Evolutionary conservation across 139 green algal genomes (phyloP).

Genomic region (Bryopsis sp.): DNA sequence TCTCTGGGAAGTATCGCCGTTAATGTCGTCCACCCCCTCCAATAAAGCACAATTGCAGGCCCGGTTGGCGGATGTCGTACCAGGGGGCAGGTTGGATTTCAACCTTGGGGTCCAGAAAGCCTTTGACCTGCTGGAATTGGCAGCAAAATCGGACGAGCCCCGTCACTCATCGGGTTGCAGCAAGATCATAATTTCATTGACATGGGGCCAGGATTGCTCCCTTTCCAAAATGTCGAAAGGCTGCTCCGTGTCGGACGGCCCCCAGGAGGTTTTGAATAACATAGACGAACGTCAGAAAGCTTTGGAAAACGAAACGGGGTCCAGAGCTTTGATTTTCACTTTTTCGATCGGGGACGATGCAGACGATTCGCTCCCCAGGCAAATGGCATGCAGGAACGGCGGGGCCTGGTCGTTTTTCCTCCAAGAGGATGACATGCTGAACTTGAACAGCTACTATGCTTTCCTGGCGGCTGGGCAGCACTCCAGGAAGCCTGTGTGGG

Average conservation of each 20-base stretch:
- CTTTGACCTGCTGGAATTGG: neutral
- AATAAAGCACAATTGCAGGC: neutral
- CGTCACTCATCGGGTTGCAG: neutral
- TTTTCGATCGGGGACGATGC: conserved; percentile 10
- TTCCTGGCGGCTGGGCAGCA: neutral
- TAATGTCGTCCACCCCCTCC: neutral
- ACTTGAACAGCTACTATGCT: conserved; percentile 7
- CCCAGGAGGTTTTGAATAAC: neutral
- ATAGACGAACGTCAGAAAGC: neutral
- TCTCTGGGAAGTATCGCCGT: neutral
- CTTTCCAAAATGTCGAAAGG: neutral
- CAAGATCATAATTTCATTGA: conserved; percentile 12
- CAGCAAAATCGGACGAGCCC: neutral
- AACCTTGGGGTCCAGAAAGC: neutral
- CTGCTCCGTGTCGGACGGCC: neutral
- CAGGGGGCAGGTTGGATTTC: neutral
- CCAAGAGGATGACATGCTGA: neutral
- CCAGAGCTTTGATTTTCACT: conserved; percentile 13
- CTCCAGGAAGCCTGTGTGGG: conserved; percentile 1
- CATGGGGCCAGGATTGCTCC: conserved; percentile 2
- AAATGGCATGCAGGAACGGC: conserved; percentile 8
- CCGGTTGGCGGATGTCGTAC: neutral
- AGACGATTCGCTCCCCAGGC: conserved; percentile 13
- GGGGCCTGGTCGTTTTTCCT: conserved; percentile 13
- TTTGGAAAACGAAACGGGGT: neutral